Evolutionary conservation across 2,329 filamentous ascomycete genomes (phyloP), one percentile per base, ranked within the genome.

Genomic region (Penicillium glabrum): DNA sequence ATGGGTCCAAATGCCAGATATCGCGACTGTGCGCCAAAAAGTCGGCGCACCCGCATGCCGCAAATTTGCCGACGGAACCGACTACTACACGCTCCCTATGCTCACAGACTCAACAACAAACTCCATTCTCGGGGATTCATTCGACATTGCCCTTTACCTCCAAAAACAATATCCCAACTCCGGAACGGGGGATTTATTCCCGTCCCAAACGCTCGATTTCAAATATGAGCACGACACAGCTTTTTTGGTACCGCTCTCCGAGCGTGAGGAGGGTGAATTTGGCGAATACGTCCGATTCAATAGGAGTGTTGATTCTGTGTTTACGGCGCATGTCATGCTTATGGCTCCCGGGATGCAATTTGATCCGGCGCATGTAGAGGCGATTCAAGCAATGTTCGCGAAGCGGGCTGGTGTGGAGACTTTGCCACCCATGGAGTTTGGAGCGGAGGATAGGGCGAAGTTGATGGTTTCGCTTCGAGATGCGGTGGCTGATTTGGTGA

Each of bases 81-180:
- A 86, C 63, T 88, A 79, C 72, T 78, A 79, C 70, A 89, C 86
- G 2, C 77, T 89, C 0, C 86, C 86, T 1, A 77, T 87, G 43
- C 68, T 88, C 23, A 63, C 73, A 1, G 82, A 87, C 50, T 67
- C 74, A 0, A 54, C 64, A 19, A 80, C 78, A 0, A 66, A 64
- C 5, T 57, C 70, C 0, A 50, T 75, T 0, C 54, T 88, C 3
- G 86, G 86, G 5, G 86, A 89, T 71, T 84, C 85, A 2, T 86
- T 87, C 65, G 86, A 88, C 51, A 89, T 89, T 58, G 86, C 86
- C 7, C 70, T 80, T 26, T 83, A 87, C 63, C 76, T 89, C 2
- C 79, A 88, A 13, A 41, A 23, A 10, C 39, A 41, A 24, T 71
- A 77, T 1, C 76, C 68, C 0, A 86, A 83, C 53, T 82, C 83